phyloP scores from a whole-genome alignment of 2,329 filamentous ascomycete species.

The Sporothrix schenckii region DNA sequence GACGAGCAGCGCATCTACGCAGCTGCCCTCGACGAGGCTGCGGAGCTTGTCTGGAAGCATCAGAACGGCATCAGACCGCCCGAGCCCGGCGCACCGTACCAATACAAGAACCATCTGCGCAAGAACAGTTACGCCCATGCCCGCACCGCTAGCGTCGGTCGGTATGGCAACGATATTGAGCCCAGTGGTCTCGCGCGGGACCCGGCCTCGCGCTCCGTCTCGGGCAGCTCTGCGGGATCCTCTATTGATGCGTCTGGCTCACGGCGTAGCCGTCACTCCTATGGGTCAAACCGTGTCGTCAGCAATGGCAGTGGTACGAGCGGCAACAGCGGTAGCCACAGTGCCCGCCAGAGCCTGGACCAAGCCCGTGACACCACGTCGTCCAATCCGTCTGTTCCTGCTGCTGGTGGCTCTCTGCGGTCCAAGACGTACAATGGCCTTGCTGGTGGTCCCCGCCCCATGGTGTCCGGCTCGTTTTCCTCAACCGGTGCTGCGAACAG shows the following conservation, averaged over 20 bases:
- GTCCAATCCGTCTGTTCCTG: not conserved
- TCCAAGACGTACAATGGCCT: conserved; percentile 50
- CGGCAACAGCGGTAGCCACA: conserved; percentile 36
- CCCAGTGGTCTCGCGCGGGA: conserved; percentile 53
- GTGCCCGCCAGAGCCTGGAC: conserved; percentile 43
- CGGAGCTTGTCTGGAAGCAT: conserved; percentile 78
- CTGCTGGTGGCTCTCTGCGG: conserved; percentile 33
- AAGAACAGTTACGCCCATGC: conserved; percentile 73
- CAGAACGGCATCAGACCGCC: conserved; percentile 60
- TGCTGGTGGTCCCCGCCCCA: conserved; percentile 40
- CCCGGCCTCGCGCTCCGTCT: conserved; percentile 51
- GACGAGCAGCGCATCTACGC: conserved; percentile 65
- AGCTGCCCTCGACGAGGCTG: conserved; percentile 74
- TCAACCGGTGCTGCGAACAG: conserved; percentile 13
- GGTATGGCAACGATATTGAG: conserved; percentile 52
- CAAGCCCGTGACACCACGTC: conserved; percentile 30
- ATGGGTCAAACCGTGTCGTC: conserved; percentile 36
- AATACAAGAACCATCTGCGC: conserved; percentile 68
- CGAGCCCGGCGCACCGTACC: conserved; percentile 66
- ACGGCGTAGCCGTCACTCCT: conserved; percentile 42
- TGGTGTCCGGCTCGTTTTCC: conserved; percentile 39
- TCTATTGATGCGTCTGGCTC: conserved; percentile 49
- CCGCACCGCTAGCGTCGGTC: conserved; percentile 61
- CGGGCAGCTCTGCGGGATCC: conserved; percentile 54
- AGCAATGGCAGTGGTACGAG: conserved; percentile 39